Conservation (phyloP, 2,329 filamentous ascomycete genomes). For the Penicillium occitanis region DNA sequence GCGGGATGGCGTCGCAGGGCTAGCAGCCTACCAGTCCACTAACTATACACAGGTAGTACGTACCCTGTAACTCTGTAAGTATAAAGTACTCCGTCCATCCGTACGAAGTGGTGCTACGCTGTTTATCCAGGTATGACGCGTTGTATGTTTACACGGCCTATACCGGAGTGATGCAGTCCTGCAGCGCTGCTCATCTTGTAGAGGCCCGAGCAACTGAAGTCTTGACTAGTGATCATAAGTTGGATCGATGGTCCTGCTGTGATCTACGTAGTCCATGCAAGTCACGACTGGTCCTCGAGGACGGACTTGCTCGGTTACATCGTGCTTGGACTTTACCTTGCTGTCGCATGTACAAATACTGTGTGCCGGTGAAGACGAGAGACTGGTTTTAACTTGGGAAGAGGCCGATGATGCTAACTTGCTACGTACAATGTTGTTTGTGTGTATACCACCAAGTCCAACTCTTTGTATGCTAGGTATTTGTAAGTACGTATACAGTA, state of each 20-base stretch:
- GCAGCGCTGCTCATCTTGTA: neutral
- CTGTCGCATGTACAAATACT: neutral
- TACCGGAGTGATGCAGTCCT: constrained; percentile 6
- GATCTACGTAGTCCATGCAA: constrained; percentile 1
- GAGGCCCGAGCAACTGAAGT: neutral
- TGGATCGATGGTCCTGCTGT: neutral
- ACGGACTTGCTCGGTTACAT: constrained; percentile 1
- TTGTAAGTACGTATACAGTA: neutral
- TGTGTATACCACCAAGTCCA: neutral
- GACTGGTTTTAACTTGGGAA: neutral
- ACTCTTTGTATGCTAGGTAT: neutral
- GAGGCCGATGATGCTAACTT: neutral
- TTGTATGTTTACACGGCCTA: neutral
- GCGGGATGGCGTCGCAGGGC: constrained; percentile 11
- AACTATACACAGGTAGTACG: neutral
- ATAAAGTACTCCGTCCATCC: neutral
- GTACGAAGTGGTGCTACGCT: neutral
- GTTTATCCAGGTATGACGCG: neutral
- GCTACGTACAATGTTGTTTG: neutral
- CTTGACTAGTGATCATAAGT: neutral
- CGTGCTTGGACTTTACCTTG: neutral
- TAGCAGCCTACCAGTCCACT: neutral
- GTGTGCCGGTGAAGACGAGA: neutral
- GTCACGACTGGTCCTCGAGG: neutral
- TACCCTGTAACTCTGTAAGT: neutral